Percentiles rank a stretch among this genome's conserved stretches.
phyloP scores from a whole-genome alignment of 1,284 basidiomycete genomes.

The Rhodotorula sp. region DNA sequence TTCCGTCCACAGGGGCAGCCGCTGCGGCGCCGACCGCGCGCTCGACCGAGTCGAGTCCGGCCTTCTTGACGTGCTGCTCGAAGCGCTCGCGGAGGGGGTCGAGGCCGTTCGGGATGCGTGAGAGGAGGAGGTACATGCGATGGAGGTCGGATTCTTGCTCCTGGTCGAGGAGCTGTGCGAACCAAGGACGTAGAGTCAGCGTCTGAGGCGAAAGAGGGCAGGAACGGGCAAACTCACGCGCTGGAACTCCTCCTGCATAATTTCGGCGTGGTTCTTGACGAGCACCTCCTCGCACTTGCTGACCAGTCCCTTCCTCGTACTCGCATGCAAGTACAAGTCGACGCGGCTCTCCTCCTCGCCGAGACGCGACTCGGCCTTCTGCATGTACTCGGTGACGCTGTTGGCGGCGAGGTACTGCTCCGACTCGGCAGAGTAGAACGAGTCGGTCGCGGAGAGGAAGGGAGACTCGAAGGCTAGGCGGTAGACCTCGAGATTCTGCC shows the following conservation, averaged over 20 bases:
- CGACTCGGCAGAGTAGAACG: slow-evolving; percentile 89
- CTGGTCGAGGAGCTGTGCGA: slow-evolving; percentile 69
- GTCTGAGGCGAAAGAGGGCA: background rate
- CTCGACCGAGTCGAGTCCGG: slow-evolving; percentile 77
- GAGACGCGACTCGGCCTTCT: slow-evolving; percentile 88
- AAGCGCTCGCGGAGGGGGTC: slow-evolving; percentile 90
- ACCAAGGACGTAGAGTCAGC: background rate
- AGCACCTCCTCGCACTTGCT: slow-evolving; percentile 89
- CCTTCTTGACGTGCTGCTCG: slow-evolving; percentile 89
- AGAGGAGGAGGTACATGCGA: slow-evolving; percentile 90
- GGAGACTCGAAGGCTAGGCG: slow-evolving; percentile 83
- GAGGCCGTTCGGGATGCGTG: slow-evolving; percentile 83
- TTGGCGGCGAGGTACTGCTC: slow-evolving; percentile 85
- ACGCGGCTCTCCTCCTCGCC: slow-evolving; percentile 94
- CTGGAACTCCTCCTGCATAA: slow-evolving; percentile 96
- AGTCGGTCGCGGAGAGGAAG: slow-evolving; percentile 84
- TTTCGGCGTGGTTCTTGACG: slow-evolving; percentile 78
- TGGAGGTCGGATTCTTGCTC: slow-evolving; percentile 92
- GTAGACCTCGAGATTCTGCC: slow-evolving; percentile 91
- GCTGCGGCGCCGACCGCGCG: slow-evolving; percentile 57
- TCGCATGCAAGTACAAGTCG: slow-evolving; percentile 84
- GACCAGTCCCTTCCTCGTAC: slow-evolving; percentile 81
- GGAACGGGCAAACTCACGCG: slow-evolving; percentile 43
- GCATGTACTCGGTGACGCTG: slow-evolving; percentile 92
- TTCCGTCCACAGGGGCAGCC: slow-evolving; percentile 46